phyloP scores from a whole-genome alignment of 805 yeast genomes.

The Candida maris region DNA sequence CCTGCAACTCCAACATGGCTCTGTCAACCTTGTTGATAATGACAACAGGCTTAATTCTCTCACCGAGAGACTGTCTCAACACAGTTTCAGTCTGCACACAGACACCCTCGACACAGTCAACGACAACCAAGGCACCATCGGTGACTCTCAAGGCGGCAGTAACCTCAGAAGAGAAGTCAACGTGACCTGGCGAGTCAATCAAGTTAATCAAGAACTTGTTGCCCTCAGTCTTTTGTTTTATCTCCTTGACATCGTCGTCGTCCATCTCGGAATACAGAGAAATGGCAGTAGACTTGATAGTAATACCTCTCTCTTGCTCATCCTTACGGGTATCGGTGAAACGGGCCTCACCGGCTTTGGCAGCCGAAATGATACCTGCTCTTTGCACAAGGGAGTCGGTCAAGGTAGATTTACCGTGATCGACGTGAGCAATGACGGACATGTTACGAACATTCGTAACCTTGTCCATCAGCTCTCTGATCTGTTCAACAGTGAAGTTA shows the following conservation, averaged over 20 bases:
- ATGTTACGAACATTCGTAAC: slow-evolving; percentile 99
- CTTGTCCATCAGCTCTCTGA: slow-evolving; percentile 99
- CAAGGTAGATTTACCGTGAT: slow-evolving; percentile 99
- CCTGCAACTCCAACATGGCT: slow-evolving; percentile 98
- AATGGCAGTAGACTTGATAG: slow-evolving; percentile 98
- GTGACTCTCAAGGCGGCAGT: slow-evolving; percentile 99
- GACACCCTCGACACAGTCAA: slow-evolving; percentile 99
- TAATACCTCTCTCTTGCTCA: slow-evolving; percentile 99
- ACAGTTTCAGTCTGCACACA: slow-evolving; percentile 99
- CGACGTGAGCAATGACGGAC: slow-evolving; percentile 99
- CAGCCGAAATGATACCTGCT: slow-evolving; percentile 99
- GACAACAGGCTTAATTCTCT: slow-evolving; percentile 99
- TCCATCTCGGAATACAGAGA: slow-evolving; percentile 87
- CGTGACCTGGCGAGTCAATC: slow-evolving; percentile 99
- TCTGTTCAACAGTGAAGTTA: slow-evolving; percentile 76
- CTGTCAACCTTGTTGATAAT: slow-evolving; percentile 99
- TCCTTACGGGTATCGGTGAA: slow-evolving; percentile 99
- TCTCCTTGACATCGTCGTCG: slow-evolving; percentile 82
- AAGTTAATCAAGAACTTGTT: slow-evolving; percentile 94
- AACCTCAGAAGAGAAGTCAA: slow-evolving; percentile 99
- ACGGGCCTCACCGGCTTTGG: slow-evolving; percentile 99
- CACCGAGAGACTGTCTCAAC: slow-evolving; percentile 97
- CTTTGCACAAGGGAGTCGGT: slow-evolving; percentile 98
- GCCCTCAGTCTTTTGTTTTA: slow-evolving; percentile 90
- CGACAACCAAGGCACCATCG: slow-evolving; percentile 99